Percentiles rank a stretch among this genome's conserved stretches.
Evolutionary conservation across 306 rosid genomes (phyloP).

Genomic region (Cucurbita argyrosperma): DNA sequence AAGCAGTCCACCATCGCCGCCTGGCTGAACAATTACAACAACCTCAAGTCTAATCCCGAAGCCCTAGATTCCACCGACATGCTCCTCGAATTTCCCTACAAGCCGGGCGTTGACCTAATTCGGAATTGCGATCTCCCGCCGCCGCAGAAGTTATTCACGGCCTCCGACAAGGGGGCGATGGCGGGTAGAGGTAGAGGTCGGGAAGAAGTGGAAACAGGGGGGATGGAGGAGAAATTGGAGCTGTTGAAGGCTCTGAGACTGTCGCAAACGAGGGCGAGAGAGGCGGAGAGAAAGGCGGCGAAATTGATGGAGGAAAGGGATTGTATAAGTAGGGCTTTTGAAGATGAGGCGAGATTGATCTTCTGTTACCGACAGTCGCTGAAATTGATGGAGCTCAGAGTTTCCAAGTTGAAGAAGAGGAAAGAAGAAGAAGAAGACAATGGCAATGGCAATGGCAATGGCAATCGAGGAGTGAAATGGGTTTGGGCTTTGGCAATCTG

Average conservation of each 20-base stretch:
- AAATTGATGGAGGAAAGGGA: constrained; percentile 40
- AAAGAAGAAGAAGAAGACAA: not conserved
- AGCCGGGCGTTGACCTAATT: constrained; percentile 40
- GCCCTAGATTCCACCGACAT: constrained; percentile 15
- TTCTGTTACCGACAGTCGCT: constrained; percentile 49
- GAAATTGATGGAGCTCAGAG: constrained; percentile 63
- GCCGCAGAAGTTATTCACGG: constrained; percentile 54
- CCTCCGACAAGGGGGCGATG: constrained; percentile 6
- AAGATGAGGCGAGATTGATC: constrained; percentile 41
- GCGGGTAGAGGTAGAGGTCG: not conserved
- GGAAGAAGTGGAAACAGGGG: constrained; percentile 7
- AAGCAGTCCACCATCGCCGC: not conserved
- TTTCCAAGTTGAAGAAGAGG: constrained; percentile 28
- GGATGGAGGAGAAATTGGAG: constrained; percentile 31
- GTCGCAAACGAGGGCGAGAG: constrained; percentile 72
- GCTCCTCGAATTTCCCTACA: constrained; percentile 20
- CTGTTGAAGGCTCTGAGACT: constrained; percentile 62
- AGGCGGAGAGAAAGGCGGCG: constrained; percentile 50
- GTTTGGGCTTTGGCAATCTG: constrained; percentile 49
- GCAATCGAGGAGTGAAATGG: constrained; percentile 24
- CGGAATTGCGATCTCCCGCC: constrained; percentile 96
- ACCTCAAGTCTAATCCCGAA: constrained; percentile 8
- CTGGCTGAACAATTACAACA: constrained; percentile 13
- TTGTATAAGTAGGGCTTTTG: constrained; percentile 27
- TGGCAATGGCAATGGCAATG: not conserved